Percentiles rank a stretch among this genome's conserved stretches.
These are phyloP conservation scores for Ordospora pajunii DNA, from an alignment of 371 early-diverging fungal genomes.

Conservation along the genomic window DNA sequence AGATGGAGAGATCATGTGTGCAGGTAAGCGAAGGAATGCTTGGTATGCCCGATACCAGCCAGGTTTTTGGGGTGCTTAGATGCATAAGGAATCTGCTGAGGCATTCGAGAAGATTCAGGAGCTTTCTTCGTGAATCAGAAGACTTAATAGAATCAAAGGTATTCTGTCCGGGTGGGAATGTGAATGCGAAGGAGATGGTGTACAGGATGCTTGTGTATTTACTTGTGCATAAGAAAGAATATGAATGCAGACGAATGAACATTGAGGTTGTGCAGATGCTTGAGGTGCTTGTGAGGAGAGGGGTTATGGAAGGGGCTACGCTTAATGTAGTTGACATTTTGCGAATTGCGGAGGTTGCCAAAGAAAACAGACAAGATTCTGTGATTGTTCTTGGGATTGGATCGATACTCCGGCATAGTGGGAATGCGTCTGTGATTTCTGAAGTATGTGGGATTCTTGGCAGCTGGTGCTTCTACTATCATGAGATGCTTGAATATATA, in stretches of 20 bases:
- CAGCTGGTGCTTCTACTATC: slow-evolving; percentile 14
- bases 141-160: background rate
- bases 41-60: slow-evolving; percentile 26
- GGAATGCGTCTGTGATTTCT: background rate
- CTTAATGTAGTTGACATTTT: background rate
- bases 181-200: background rate
- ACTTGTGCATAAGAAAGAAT: background rate
- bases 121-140: background rate
- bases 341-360: background rate
- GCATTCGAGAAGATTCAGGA: slow-evolving; percentile 22
- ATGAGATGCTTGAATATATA: background rate
- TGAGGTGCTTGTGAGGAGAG: background rate
- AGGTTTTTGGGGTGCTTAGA: slow-evolving; percentile 24
- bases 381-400: slow-evolving; percentile 4
- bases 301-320: background rate
- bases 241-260: background rate
- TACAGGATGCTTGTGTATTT: slow-evolving; percentile 3
- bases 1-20: background rate
- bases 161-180: background rate
- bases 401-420: background rate
- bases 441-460: background rate
- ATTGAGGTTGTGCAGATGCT: background rate
- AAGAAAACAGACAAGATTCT: slow-evolving; percentile 4
- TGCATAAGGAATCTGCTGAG: slow-evolving; percentile 4
- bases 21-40: background rate